These are phyloP conservation scores for Taphrina communis DNA, from an alignment of 1,139 yeast genomes.

Conservation along the genomic window DNA sequence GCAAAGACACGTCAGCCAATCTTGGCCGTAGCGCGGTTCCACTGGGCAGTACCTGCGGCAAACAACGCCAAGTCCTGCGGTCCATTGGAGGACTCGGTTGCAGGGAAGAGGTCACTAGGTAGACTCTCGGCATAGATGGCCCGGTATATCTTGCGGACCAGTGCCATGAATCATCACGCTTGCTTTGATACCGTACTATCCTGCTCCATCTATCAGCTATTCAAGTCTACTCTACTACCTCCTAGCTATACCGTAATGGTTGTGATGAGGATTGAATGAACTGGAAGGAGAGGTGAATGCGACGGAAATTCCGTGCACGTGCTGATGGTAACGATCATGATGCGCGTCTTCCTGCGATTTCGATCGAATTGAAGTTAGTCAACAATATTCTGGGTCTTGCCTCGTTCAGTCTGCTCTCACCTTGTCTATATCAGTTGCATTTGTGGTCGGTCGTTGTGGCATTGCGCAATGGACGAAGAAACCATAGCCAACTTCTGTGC, in stretches of 20 bases:
- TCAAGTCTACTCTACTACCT: no score
- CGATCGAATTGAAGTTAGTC: neutral
- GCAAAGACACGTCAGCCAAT: neutral
- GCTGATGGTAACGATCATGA: neutral
- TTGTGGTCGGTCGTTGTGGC: neutral
- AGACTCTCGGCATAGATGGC: neutral
- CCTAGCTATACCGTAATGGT: no score
- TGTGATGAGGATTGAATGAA: no score
- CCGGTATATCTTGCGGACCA: conserved; percentile 8
- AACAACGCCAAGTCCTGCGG: conserved; percentile 4
- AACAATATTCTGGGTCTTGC: neutral
- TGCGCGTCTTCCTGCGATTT: neutral
- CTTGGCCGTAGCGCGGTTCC: neutral
- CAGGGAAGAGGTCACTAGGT: neutral
- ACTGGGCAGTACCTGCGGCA: conserved; percentile 12
- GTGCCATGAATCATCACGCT: conserved; percentile 6
- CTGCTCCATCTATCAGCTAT: no score
- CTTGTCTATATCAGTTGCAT: neutral
- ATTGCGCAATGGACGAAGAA: conserved; percentile 52
- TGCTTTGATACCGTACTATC: no score
- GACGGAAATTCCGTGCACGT: neutral
- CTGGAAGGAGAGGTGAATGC: no score
- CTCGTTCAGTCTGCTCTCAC: neutral
- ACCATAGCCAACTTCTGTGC: conserved; percentile 76
- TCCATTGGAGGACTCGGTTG: no score